These are phyloP conservation scores for Globisporangium camurandrum DNA, from an alignment of 352 stramenopile genomes.

Conservation along the genomic window DNA sequence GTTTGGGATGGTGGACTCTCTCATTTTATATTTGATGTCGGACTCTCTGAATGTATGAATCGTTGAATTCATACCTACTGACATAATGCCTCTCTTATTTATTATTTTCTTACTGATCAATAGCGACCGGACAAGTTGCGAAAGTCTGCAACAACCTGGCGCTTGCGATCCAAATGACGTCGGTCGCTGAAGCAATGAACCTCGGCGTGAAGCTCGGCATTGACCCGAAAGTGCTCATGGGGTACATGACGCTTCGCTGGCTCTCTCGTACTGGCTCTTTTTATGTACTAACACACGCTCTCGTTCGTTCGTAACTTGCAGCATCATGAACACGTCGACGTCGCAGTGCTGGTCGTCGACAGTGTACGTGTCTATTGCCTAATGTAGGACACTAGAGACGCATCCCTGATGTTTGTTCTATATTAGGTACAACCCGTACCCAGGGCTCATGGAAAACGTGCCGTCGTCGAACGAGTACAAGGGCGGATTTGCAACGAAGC, in stretches of 20 bases:
- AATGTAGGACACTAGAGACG: too few relatives aligned
- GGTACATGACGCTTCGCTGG: constrained; percentile 16
- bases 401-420: neutral
- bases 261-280: neutral
- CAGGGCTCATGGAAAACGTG: constrained; percentile 86
- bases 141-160: constrained; percentile 99
- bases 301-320: constrained; percentile 5
- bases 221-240: constrained; percentile 89
- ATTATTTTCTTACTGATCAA: neutral
- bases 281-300: neutral
- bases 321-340: constrained; percentile 96
- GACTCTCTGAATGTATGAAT: neutral
- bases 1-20: constrained; percentile 2
- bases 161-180: constrained; percentile 96
- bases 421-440: constrained; percentile 93
- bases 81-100: neutral
- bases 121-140: constrained; percentile 75
- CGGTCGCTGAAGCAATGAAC: constrained; percentile 94
- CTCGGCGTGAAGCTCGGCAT: constrained; percentile 93
- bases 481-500: constrained; percentile 82
- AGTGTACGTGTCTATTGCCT: constrained; percentile 62
- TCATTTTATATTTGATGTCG: constrained; percentile 5
- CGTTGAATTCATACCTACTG: neutral
- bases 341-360: constrained; percentile 95
- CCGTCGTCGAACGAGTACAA: constrained; percentile 86